Conservation (phyloP, 2,329 filamentous ascomycete genomes). For the Calonectria hawksworthii region DNA sequence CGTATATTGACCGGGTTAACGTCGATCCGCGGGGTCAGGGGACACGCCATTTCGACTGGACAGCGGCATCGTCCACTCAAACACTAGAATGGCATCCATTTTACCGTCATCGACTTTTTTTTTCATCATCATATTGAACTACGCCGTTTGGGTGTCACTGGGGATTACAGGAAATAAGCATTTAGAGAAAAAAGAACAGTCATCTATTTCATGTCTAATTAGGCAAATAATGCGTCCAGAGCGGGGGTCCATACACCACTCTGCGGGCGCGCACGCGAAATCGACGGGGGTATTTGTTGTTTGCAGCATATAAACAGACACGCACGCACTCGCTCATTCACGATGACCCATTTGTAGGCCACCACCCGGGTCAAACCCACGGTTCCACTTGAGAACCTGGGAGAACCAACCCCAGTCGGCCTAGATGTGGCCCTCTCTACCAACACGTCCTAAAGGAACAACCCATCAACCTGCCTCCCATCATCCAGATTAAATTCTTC, state of each 20-base stretch:
- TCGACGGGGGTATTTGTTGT: conserved; percentile 28
- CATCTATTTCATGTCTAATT: conserved; percentile 26
- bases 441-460: not conserved
- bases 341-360: conserved; percentile 10
- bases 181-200: conserved; percentile 8
- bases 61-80: not conserved
- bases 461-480: not conserved
- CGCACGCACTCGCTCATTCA: conserved; percentile 16
- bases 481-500: not conserved
- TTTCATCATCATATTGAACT: not conserved
- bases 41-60: not conserved
- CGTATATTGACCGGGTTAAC: not conserved
- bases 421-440: conserved; percentile 9
- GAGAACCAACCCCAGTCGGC: conserved; percentile 12
- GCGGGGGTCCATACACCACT: conserved; percentile 8
- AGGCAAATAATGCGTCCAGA: conserved; percentile 22
- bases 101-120: not conserved
- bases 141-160: not conserved
- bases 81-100: not conserved
- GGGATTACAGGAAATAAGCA: not conserved
- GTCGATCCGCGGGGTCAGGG: not conserved
- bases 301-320: conserved; percentile 25
- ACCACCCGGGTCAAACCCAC: conserved; percentile 3
- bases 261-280: conserved; percentile 26
- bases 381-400: conserved; percentile 16